Base-by-base conservation (phyloP, 2,329 filamentous ascomycete species). In the Exophiala xenobiotica region DNA sequence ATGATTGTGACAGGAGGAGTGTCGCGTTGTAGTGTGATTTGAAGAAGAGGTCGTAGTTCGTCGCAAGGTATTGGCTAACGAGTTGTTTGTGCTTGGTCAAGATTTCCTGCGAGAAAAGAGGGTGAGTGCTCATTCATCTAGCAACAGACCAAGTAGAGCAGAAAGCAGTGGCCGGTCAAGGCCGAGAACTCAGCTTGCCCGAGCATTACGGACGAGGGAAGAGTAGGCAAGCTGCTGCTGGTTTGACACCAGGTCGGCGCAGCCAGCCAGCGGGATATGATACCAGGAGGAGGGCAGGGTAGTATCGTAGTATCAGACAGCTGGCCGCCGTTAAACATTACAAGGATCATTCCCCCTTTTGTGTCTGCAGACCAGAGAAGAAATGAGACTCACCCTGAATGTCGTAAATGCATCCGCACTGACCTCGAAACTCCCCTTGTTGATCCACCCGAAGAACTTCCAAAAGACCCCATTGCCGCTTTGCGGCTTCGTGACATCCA, bases 371-470 rank as follows among this genome's bases (percentile, higher is more conserved):
- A n/a, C n/a, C n/a, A n/a, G n/a, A n/a, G n/a, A n/a, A n/a, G n/a
- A n/a, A n/a, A n/a, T n/a, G n/a, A n/a, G 33, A 37, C 81, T 64
- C 79, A 96, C 89, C 68, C 92, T 82, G 71, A 99, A 99, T 3
- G 92, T 97, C 52, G 91, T 96, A 69, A 99, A 99, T 1, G 93
- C 92, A 75, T 99, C 93, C 24, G 93, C 92, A 63, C 90, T 91
- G 60, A 97, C 89, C 74, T 99, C 93, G 65, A 99, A 99, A 23
- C 88, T 91, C 62, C 90, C 90, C 71, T 90, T 90, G 73, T 97
- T 91, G 64, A 99, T 95, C 90, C 92, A 99, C 56, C 87, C 83
- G 66, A 99, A 97, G 72, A 97, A 97, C 40, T 82, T 86, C 93
- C 93, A 99, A 68, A 99, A 96, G 1, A 96, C 83, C 2, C 92